These are phyloP conservation scores for Phaeosphaeriaceae sp. DNA, from an alignment of 2,329 filamentous ascomycete genomes.

Conservation along the genomic window DNA sequence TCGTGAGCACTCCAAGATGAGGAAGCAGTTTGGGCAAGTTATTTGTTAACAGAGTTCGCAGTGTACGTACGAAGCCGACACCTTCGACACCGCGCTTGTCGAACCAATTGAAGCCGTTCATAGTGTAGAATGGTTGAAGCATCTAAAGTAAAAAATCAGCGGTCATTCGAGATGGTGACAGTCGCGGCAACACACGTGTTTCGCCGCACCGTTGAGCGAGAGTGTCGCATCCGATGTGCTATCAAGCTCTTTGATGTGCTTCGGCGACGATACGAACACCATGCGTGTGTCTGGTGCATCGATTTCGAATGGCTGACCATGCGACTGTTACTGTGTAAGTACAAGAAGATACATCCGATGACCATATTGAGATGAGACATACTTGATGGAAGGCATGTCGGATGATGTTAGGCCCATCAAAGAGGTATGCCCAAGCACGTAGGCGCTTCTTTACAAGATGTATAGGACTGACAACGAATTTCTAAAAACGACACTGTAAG, in stretches of 20 bases:
- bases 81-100: conserved; percentile 29
- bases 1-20: not conserved
- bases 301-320: not conserved
- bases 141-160: not conserved
- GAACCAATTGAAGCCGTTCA: conserved; percentile 37
- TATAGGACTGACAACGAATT: too few species aligned
- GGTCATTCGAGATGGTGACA: not conserved
- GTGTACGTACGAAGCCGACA: conserved; percentile 14
- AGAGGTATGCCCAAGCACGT: too few species aligned
- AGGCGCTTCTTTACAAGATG: too few species aligned
- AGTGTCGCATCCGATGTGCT: conserved; percentile 1
- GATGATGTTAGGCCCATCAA: too few species aligned
- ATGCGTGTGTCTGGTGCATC: not conserved
- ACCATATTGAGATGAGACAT: too few species aligned
- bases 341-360: too few species aligned
- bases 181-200: not conserved
- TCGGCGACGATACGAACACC: not conserved
- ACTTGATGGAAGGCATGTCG: not conserved
- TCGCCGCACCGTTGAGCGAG: conserved; percentile 11
- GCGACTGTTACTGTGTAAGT: not conserved
- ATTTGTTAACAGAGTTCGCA: conserved; percentile 21
- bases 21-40: conserved; percentile 13
- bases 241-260: conserved; percentile 7
- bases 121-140: conserved; percentile 33
- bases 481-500: too few species aligned